Base-by-base conservation (phyloP, 495 filamentous ascomycete genomes). In the Oidiodendron maius region DNA sequence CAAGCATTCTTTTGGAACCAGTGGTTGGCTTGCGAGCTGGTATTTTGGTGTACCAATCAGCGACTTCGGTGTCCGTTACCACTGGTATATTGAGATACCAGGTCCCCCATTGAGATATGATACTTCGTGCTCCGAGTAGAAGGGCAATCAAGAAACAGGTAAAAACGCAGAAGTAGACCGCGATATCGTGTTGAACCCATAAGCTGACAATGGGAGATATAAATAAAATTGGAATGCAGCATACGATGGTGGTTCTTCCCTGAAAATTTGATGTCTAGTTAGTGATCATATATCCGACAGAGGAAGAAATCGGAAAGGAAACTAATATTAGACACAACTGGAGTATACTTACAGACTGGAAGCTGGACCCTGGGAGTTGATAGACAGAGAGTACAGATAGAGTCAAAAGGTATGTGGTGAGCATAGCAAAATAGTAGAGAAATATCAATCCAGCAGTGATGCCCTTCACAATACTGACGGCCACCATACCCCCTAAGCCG, bases 341-440 rank as follows among this genome's bases (percentile, higher is more conserved):
- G 18, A 1, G 10, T 24, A 1, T 13, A 47, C 50, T 50, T 17
- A 71, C 65, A 38, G 75, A 75, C 42, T 71, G 64, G 55, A 82
- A 82, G 0, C 61, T 46, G 4, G 70, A 72, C 1, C 74, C 74
- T 2, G 76, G 76, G 39, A 75, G 70, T 51, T 78, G 79, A 63
- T 77, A 79, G 32, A 69, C 78, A 21, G 78, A 74, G 18, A 81
- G 67, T 3, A 71, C 69, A 36, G 64, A 68, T 40, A 76, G 71
- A 0, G 62, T 53, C 11, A 66, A 67, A 48, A 75, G 68, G 55
- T 76, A 76, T 10, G 69, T 67, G 1, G 70, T 72, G 20, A 76
- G 50, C 3, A 66, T 61, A 20, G 74, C 48, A 0, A 76, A 53
- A 40, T 76, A 76, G n/a, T 74, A 65, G 40, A 68, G 70, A 49